phyloP scores from a whole-genome alignment of 352 stramenopile genomes.

The Phytophthora capsici region DNA sequence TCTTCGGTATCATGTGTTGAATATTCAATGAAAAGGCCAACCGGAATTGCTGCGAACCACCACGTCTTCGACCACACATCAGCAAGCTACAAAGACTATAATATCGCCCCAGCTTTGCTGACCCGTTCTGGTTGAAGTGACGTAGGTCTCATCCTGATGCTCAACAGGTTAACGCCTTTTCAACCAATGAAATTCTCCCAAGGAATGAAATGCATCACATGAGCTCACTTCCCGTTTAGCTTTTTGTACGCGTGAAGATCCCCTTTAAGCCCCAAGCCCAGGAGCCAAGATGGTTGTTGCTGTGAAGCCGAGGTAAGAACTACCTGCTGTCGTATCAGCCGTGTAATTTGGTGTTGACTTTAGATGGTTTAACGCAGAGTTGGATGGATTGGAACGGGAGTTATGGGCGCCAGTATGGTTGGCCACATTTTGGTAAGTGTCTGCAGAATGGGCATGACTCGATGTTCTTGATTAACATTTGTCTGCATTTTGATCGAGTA shows the following conservation, averaged over 20 bases:
- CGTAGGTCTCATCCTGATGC: neutral
- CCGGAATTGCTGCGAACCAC: constrained; percentile 3
- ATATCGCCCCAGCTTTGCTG: constrained; percentile 4
- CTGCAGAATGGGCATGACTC: neutral
- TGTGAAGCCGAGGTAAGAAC: constrained; percentile 37
- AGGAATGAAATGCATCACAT: constrained; percentile 13
- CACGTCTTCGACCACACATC: constrained; percentile 17
- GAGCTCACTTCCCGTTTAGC: constrained; percentile 11
- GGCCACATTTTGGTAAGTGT: constrained; percentile 80
- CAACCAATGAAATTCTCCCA: constrained; percentile 24
- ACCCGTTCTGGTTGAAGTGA: constrained; percentile 1
- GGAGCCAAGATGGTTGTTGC: constrained; percentile 23
- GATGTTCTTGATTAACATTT: constrained; percentile 1
- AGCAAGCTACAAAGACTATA: constrained; percentile 15
- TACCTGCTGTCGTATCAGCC: neutral
- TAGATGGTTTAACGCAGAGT: constrained; percentile 47
- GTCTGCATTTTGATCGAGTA: constrained; percentile 25
- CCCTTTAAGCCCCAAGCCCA: neutral
- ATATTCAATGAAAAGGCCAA: constrained; percentile 15
- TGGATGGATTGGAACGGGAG: constrained; percentile 86
- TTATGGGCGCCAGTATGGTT: constrained; percentile 92
- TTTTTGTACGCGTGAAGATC: constrained; percentile 6
- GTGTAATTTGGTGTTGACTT: neutral
- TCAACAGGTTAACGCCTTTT: constrained; percentile 13
- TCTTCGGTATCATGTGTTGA: constrained; percentile 21